Evolutionary conservation across 169 alveolate species (phyloP).

Genomic region (Plasmodium inui): DNA sequence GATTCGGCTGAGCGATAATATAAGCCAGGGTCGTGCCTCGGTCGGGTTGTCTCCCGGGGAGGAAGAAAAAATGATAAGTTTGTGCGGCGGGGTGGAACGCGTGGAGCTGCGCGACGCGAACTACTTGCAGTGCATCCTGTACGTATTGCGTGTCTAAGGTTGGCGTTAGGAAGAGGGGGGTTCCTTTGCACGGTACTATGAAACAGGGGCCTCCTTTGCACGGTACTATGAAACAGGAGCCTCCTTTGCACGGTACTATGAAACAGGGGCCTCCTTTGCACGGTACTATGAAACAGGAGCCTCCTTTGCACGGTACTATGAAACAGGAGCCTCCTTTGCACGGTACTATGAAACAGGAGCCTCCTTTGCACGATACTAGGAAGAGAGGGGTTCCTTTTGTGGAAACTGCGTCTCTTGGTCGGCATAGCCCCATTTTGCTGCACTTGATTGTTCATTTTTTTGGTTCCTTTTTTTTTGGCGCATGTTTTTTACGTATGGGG

Average conservation of each 20-base stretch:
- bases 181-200: neutral
- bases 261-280: neutral
- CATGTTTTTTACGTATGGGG: too few species aligned
- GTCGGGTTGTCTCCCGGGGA: neutral
- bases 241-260: neutral
- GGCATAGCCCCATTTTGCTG: neutral
- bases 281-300: neutral
- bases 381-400: neutral
- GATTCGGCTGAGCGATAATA: constrained; percentile 49
- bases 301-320: neutral
- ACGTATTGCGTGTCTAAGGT: constrained; percentile 12
- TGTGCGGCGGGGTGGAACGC: constrained; percentile 24
- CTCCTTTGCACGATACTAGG: neutral
- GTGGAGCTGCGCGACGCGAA: constrained; percentile 25
- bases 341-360: neutral
- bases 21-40: neutral
- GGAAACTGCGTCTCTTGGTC: neutral
- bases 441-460: neutral
- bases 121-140: constrained; percentile 61
- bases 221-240: neutral
- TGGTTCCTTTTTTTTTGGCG: neutral
- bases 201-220: neutral
- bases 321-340: neutral
- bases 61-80: constrained; percentile 13
- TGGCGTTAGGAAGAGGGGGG: neutral